These are phyloP conservation scores for Mycena pura DNA, from an alignment of 768 basidiomycete species.

Conservation along the genomic window DNA sequence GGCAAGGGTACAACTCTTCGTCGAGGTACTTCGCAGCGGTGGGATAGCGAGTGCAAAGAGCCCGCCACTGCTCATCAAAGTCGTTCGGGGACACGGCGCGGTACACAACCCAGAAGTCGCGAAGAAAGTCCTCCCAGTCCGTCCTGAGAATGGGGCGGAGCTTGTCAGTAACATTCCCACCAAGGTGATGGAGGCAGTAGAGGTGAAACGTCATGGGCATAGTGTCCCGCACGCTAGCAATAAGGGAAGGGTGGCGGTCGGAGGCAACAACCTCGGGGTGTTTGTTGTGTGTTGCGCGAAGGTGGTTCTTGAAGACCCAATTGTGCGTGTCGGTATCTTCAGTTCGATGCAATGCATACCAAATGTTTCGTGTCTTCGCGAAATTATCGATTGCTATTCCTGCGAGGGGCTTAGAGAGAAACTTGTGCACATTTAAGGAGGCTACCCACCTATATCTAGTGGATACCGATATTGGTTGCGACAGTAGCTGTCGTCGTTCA, in stretches of 20 bases:
- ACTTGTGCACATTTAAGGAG: no score
- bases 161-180: conserved; percentile 34
- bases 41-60: conserved; percentile 24
- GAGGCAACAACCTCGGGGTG: conserved; percentile 32
- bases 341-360: conserved; percentile 34
- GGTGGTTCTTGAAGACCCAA: conserved; percentile 35
- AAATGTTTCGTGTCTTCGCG: conserved; percentile 10
- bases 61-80: conserved; percentile 32
- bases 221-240: conserved; percentile 14
- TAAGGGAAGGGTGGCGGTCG: conserved; percentile 32
- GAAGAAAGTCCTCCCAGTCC: conserved; percentile 32
- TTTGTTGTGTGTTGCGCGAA: no score
- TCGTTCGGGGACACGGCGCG: conserved; percentile 38
- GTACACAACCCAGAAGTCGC: conserved; percentile 38
- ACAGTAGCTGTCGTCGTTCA: conserved; percentile 11
- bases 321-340: conserved; percentile 29
- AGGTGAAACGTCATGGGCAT: conserved; percentile 33
- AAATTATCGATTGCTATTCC: conserved; percentile 13
- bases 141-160: conserved; percentile 25
- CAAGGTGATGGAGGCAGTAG: conserved; percentile 40
- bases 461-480: conserved; percentile 12
- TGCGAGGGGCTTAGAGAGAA: no score
- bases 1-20: conserved; percentile 35
- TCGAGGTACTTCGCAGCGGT: conserved; percentile 27
- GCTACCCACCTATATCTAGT: neutral